phyloP scores from a whole-genome alignment of 805 yeast genomes.

The Kluyveromyces dobzhanskii region DNA sequence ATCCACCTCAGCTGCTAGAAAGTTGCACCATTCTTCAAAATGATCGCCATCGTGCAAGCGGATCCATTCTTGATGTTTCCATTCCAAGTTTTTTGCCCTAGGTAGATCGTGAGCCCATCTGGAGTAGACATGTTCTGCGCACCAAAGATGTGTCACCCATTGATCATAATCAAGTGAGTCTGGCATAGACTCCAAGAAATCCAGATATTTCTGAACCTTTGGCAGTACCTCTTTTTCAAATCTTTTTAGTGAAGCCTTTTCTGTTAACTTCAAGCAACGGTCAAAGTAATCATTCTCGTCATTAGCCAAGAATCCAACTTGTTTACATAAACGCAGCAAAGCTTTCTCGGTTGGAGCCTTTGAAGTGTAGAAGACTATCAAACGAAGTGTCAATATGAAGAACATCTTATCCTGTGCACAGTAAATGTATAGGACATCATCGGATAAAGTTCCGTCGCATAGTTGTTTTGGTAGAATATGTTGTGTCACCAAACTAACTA shows the following conservation, averaged over 20 bases:
- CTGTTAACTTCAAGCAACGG: slow-evolving; percentile 19
- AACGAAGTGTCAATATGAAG: slow-evolving; percentile 35
- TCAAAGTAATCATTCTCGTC: slow-evolving; percentile 43
- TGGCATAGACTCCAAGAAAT: slow-evolving; percentile 28
- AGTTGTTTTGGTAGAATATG: slow-evolving; percentile 38
- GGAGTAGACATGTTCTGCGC: slow-evolving; percentile 43
- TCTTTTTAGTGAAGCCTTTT: slow-evolving; percentile 12
- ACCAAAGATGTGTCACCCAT: slow-evolving; percentile 36
- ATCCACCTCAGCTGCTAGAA: slow-evolving; percentile 37
- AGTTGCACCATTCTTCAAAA: slow-evolving; percentile 41
- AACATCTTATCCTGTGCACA: slow-evolving; percentile 42
- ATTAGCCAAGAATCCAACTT: slow-evolving; percentile 41
- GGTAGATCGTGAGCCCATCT: slow-evolving; percentile 42
- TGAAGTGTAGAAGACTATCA: slow-evolving; percentile 38
- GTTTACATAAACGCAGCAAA: slow-evolving; percentile 37
- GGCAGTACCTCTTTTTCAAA: slow-evolving; percentile 18
- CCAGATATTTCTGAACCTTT: slow-evolving; percentile 33
- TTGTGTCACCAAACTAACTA: slow-evolving; percentile 27
- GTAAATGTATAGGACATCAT: slow-evolving; percentile 36
- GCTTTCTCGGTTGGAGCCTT: slow-evolving; percentile 34
- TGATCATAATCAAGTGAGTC: slow-evolving; percentile 26
- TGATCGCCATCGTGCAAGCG: slow-evolving; percentile 41
- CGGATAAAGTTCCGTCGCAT: slow-evolving; percentile 38
- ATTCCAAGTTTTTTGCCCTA: slow-evolving; percentile 28
- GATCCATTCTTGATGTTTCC: slow-evolving; percentile 45